Evolutionary conservation across 2,329 filamentous ascomycete species (phyloP), one percentile per base, ranked within the genome.

Genomic region (Mycocentrospora acerina): DNA sequence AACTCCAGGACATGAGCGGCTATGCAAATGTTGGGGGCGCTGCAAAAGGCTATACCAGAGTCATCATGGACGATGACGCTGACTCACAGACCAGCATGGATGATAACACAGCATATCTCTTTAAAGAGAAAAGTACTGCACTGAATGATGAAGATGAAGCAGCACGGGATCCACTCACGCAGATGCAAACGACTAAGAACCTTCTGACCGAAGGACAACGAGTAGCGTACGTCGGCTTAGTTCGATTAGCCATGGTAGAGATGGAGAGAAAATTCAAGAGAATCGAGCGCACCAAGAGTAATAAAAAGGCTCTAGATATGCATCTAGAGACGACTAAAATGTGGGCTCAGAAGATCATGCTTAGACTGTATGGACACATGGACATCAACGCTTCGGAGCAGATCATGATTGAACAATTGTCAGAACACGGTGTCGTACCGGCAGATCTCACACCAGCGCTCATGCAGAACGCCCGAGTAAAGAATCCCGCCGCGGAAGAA

Each of bases 331-430:
- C 83, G 24, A 85, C 88, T 72, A 86, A 86, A 67, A 96, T 96
- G 86, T 98, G 91, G 91, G 83, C 87, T 40, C 93, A 98, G 66
- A 94, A 94, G 72, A 95, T 95, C 79, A 98, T 98, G 90, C 82
- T 96, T 44, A 82, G 91, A 16, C 67, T 98, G 10, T 98, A 97
- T 66, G 75, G 82, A 10, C 93, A 98, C 68, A 98, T 98, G 93
- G 93, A 98, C 44, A 94, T 98, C 58, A 90, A 84, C 59, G 75
- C 85, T 15, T 84, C 81, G 11, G 93, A 98, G 69, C 93, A 98
- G 72, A 76, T 98, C 66, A 98, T 98, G 93, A 96, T 98, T 53
- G 93, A 98, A 71, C 93, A 98, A 68, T 76, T 98, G 42, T 85
- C 88, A 10, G 87, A 93, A 41, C 93, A 98, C 69, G 93, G 91